Base-by-base conservation (phyloP, 163 green algal species). In the Scenedesmus sp. region DNA sequence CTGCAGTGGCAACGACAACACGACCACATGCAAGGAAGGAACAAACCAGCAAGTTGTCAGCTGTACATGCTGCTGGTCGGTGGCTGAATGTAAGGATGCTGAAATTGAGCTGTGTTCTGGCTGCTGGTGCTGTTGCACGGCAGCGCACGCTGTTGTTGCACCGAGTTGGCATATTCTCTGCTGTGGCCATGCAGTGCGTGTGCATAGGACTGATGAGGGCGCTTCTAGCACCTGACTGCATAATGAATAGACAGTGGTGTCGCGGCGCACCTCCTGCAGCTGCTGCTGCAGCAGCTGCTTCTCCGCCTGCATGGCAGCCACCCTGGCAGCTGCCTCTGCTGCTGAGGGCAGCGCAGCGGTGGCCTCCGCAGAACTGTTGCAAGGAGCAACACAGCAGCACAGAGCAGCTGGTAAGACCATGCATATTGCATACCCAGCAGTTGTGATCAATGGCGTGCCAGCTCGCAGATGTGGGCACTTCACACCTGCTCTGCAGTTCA, bases 221-320 rank as follows among this genome's bases (percentile, higher is more conserved):
- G n/a, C 56, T 6, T 77, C 16, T 12, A 77, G 7, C 67, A 77
- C 26, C 4, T 15, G 26, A 9, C 55, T 56, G 74, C 8, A 56
- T 10, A 26, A 34, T 8, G 16, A 34, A 3, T 34, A 34, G 3
- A 18, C 62, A 46, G 34, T 76, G 66, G 16, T 79, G 70, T 79
- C 3, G 3, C 9, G 46, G 52, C 89, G 59, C 54, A 92, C 89
- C 82, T 90, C 55, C 83, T 88, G 18, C 20, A 92, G 18, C 16
- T 15, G 13, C 70, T 89, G 52, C 82, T 86, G 52, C 89, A 92
- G 82, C 82, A 70, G 82, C 70, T 82, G 70, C 59, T 87, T 81
- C 90, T 93, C 90, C 26, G 84, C 84, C n/a, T 86, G 90, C 82
- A 88, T 93, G 15, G 90, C 90, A 55, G 90, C 90, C 66, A 93